Base-by-base conservation (phyloP, 2,329 filamentous ascomycete genomes). In the Leptographium galeiforme region DNA sequence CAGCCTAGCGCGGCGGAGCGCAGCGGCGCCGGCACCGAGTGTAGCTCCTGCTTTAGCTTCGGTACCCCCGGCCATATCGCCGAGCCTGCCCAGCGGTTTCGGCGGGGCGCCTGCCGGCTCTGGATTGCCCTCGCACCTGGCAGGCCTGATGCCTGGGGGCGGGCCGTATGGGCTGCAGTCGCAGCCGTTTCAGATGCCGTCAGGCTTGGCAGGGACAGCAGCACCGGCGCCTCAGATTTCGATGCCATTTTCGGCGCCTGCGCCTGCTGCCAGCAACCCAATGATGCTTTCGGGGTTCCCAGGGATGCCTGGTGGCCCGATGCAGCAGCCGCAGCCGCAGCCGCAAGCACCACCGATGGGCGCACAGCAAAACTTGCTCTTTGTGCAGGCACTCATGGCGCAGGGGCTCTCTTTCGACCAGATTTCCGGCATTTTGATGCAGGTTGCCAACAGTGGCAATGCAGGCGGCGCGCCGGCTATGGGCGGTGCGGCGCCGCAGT, bases 381-480 rank as follows among this genome's bases (percentile, higher is more conserved):
- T 93, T 58, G 78, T 94, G 61, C 86, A 89, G 68, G 76, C 85
- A 12, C 75, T 94, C 53, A 77, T 83, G 55, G 81, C 85, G 38
- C 84, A 88, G 66, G 87, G 87, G 48, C 74, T 93, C 32, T 78
- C 86, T 3, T 76, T 86, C 67, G 88, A 93, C 57, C 84, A 90
- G 67, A 89, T 88, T 69, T 81, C 76, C 10, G 68, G 70, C 51
- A 67, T 79, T 55, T 72, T 84, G 61, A 73, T 78, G 57, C 72
- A 72, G 59, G 70, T 82, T 36, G 34, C 8, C 62, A 71, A 74
- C 61, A 66, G 65, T 55, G 60, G 56, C 53, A 65, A 64, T 59
- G 66, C 63, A 52, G 65, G 62, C 55, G 61, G 62, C 57, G 63
- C 25, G 13, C 32, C 32, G 13, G 34, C 59, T 62, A 33, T 33